Evolutionary conservation across 495 filamentous ascomycete genomes (phyloP).

Genomic region (Astrocystis sublimbata): DNA sequence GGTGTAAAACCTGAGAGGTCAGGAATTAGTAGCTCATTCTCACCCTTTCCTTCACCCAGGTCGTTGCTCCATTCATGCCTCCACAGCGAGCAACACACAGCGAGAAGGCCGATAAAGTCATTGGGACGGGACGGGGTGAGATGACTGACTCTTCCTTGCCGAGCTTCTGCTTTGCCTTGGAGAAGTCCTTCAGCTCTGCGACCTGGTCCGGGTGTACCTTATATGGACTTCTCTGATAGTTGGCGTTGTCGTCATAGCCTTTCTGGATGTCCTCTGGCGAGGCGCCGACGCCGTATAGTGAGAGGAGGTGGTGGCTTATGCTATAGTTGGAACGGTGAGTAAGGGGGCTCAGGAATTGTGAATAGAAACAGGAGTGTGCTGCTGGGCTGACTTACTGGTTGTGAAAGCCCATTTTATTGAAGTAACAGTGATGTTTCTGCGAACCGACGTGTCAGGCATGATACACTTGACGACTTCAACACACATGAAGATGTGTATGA

Average conservation of each 20-base stretch:
- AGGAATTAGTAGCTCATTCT: not conserved
- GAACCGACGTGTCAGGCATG: not conserved
- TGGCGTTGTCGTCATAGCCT: conserved; percentile 59
- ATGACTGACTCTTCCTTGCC: conserved; percentile 41
- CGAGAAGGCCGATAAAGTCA: too few relatives aligned
- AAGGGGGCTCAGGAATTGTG: conserved; percentile 25
- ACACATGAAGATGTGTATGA: not conserved
- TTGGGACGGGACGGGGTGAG: not conserved
- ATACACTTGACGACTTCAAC: not conserved
- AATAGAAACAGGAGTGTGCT: not conserved
- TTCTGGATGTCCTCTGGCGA: conserved; percentile 54
- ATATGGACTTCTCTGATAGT: conserved; percentile 58
- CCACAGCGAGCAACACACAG: too few relatives aligned
- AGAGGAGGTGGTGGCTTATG: conserved; percentile 72
- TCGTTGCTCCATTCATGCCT: too few relatives aligned
- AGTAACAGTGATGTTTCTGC: conserved; percentile 73
- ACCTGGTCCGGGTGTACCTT: conserved; percentile 47
- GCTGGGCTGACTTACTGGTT: conserved; percentile 47
- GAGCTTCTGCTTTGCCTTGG: conserved; percentile 51
- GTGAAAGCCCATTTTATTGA: conserved; percentile 67
- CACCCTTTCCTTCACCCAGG: too few relatives aligned
- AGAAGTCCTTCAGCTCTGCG: conserved; percentile 53
- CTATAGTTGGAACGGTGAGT: conserved; percentile 40
- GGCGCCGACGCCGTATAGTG: conserved; percentile 75
- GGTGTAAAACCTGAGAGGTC: conserved; percentile 51